A percentile compares a stretch with the other conserved stretches of the same genome.
phyloP scores from a whole-genome alignment of 2,329 filamentous ascomycete species.

The Phyllosticta capitalensis region DNA sequence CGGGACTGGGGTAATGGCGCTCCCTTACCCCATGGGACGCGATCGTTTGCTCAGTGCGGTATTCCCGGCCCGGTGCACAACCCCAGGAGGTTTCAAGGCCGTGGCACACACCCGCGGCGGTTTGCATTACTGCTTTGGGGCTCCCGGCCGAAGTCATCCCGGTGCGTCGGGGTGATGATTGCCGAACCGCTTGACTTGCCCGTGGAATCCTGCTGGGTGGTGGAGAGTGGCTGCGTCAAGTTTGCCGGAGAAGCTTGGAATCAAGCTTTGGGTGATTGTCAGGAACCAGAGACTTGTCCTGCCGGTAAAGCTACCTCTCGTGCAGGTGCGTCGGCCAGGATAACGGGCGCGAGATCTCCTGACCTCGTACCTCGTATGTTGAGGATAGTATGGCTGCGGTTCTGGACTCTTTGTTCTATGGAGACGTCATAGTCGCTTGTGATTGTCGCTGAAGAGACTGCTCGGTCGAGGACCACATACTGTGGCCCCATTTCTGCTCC shows the following conservation, averaged over 20 bases:
- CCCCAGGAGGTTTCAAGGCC: background rate
- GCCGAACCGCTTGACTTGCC: background rate
- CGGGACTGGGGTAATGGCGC: background rate
- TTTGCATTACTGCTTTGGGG: background rate
- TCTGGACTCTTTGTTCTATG: background rate
- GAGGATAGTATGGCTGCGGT: background rate
- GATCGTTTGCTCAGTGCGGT: background rate
- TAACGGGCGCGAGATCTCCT: background rate
- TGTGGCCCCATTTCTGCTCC: too few species aligned
- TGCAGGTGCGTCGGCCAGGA: background rate
- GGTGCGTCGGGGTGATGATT: background rate
- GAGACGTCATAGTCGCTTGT: background rate
- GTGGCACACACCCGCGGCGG: background rate
- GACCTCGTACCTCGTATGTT: background rate
- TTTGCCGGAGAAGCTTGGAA: background rate
- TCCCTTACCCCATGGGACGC: background rate
- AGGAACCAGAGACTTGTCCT: background rate
- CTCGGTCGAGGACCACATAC: too few species aligned
- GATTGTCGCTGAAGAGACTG: background rate
- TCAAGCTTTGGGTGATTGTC: background rate
- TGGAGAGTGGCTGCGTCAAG: background rate
- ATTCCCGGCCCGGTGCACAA: background rate
- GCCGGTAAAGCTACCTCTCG: background rate
- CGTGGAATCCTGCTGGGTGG: background rate
- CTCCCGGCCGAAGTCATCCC: background rate